A percentile compares a stretch with the other conserved stretches of the same genome.
Conservation (phyloP, 2,329 filamentous ascomycete genomes). For the Verticillium nubilum region DNA sequence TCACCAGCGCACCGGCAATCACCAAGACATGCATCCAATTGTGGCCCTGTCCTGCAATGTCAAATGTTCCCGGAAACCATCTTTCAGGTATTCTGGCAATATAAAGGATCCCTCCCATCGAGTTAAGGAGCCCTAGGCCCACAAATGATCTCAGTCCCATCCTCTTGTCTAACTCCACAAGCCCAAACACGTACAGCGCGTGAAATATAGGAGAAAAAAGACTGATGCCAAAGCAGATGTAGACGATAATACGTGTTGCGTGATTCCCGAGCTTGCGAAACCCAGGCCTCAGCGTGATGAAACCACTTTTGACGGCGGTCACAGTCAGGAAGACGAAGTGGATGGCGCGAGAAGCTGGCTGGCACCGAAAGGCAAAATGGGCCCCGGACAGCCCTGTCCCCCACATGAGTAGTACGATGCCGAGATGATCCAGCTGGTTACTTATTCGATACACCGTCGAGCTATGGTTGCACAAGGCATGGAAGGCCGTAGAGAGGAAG, state of each 20-base stretch:
- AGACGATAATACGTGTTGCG: no score
- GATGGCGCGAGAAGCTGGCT: neutral
- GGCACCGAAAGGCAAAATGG: neutral
- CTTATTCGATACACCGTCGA: no score
- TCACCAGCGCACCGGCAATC: slow-evolving; percentile 14
- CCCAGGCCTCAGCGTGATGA: neutral
- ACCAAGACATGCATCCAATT: slow-evolving; percentile 10
- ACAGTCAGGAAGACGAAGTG: neutral
- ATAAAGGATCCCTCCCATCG: slow-evolving; percentile 18
- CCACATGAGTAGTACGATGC: neutral
- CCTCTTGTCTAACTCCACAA: slow-evolving; percentile 10
- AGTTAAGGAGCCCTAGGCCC: slow-evolving; percentile 20
- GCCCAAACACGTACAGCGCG: slow-evolving; percentile 6
- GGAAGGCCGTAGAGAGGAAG: no score
- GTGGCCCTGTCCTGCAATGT: slow-evolving; percentile 18
- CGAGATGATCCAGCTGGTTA: neutral
- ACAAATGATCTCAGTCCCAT: slow-evolving; percentile 20
- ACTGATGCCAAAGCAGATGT: no score
- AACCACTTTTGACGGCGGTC: neutral
- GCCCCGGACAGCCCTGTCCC: neutral
- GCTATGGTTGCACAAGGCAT: no score
- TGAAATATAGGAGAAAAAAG: no score
- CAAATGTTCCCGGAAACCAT: slow-evolving; percentile 20
- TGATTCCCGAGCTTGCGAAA: neutral
- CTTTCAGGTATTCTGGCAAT: slow-evolving; percentile 20